phyloP scores from a whole-genome alignment of 1,139 yeast genomes.

The Protomyces inundatus region DNA sequence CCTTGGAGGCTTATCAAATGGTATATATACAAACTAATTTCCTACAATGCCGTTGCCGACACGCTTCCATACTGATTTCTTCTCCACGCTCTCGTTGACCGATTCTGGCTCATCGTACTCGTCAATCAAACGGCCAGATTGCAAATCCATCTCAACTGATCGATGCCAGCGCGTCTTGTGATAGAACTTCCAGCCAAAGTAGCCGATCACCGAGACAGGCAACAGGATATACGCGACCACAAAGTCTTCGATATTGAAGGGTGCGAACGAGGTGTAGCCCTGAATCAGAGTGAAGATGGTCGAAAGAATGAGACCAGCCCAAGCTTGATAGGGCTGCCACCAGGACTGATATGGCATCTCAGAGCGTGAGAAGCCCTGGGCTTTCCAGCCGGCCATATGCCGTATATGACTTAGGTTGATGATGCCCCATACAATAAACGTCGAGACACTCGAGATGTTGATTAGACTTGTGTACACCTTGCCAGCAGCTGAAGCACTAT shows the following conservation, averaged over 20 bases:
- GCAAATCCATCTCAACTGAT: conserved; percentile 47
- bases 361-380: conserved; percentile 35
- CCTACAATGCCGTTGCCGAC: not conserved
- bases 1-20: too few relatives aligned
- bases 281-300: conserved; percentile 53
- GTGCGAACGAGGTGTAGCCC: conserved; percentile 66
- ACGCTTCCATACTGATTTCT: not conserved
- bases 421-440: conserved; percentile 64
- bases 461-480: conserved; percentile 68
- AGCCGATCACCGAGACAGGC: conserved; percentile 51
- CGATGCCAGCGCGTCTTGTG: conserved; percentile 46
- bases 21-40: not conserved
- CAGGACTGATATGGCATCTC: conserved; percentile 53
- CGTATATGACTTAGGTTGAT: conserved; percentile 70
- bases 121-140: conserved; percentile 35
- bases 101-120: not conserved
- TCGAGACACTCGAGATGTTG: conserved; percentile 59
- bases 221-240: conserved; percentile 62
- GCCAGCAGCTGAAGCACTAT: conserved; percentile 49
- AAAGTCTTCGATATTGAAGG: conserved; percentile 61
- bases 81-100: not conserved
- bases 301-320: conserved; percentile 58
- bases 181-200: conserved; percentile 42
- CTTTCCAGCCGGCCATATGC: conserved; percentile 49
- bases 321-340: conserved; percentile 70